These are phyloP conservation scores for Ogataea minuta DNA, from an alignment of 805 yeast genomes.

Conservation along the genomic window DNA sequence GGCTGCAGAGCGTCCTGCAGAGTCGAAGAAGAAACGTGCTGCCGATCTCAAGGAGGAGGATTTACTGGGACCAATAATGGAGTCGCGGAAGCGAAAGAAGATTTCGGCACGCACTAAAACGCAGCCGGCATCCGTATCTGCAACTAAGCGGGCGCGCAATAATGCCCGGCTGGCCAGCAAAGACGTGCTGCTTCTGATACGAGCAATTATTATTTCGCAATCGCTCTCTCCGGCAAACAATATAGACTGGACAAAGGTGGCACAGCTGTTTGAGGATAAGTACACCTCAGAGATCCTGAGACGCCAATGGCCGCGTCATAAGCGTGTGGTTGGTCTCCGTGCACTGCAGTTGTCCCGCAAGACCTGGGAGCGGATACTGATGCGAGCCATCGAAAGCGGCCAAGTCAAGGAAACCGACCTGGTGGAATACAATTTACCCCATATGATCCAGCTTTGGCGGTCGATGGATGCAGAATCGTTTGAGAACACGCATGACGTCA, in stretches of 20 bases:
- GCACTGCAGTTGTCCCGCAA: constrained; percentile 53
- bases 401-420: constrained; percentile 49
- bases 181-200: constrained; percentile 55
- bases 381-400: constrained; percentile 57
- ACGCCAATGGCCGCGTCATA: constrained; percentile 69
- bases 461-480: constrained; percentile 39
- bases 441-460: constrained; percentile 65
- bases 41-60: constrained; percentile 19
- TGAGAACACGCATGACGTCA: constrained; percentile 23
- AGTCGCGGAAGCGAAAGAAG: constrained; percentile 31
- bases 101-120: constrained; percentile 16
- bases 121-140: constrained; percentile 5
- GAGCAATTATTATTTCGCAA: constrained; percentile 66
- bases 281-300: constrained; percentile 44
- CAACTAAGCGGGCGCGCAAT: constrained; percentile 23
- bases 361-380: constrained; percentile 66
- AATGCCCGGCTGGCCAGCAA: constrained; percentile 27
- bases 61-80: constrained; percentile 29
- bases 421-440: constrained; percentile 46
- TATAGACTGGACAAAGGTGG: constrained; percentile 66
- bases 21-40: constrained; percentile 9
- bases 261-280: constrained; percentile 43
- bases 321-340: constrained; percentile 55
- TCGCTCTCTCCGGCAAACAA: constrained; percentile 50
- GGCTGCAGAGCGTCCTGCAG: constrained; percentile 11